Base-by-base conservation (phyloP, 352 stramenopile species). In the Phytophthora ramorum region DNA sequence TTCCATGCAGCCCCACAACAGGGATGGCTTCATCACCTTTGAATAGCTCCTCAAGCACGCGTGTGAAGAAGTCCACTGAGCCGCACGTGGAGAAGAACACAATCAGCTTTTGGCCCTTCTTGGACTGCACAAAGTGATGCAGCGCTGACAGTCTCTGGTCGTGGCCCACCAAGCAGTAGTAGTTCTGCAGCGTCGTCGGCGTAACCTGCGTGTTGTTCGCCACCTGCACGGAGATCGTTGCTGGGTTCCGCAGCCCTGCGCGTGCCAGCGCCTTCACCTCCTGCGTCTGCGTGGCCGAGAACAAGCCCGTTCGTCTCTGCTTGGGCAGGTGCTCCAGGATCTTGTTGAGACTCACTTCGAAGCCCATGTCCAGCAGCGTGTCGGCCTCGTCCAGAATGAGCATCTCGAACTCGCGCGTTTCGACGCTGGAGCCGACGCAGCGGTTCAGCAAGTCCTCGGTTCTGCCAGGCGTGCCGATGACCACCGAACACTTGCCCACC, bases 351-450 rank as follows among this genome's bases (percentile, higher is more conserved):
- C 94, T 97, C 12, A 97, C 86, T 67, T 98, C 91, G 66, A 99
- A 99, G 58, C 97, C 97, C 85, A 99, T 98, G 75, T 98, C 97
- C 35, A 99, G 83, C 35, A 99, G 69, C 20, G 96, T 98, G 70
- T 99, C 98, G n/a, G 97, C 98, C 75, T 99, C 98, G 75, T 99
- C 98, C 30, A 99, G 73, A 48, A 99, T 97, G 19, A 99, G 81
- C 30, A 99, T 92, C 66, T 99, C 97, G 51, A 99, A 92, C 76
- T 98, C 91, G 32, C 85, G 89, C 14, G 91, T 84, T 65, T 98
- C 92, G 40, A 99, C 59, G 14, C 69, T 85, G 30, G 73, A 79
- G 58, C 80, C 79, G 19, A 85, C 79, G 59, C 84, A 97, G 79
- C 78, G 81, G 55, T 89, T 94, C 69, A 90, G 91, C 57, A 98